These are phyloP conservation scores for Pterocarpus santalinus DNA, from an alignment of 306 rosid species.

Conservation along the genomic window DNA sequence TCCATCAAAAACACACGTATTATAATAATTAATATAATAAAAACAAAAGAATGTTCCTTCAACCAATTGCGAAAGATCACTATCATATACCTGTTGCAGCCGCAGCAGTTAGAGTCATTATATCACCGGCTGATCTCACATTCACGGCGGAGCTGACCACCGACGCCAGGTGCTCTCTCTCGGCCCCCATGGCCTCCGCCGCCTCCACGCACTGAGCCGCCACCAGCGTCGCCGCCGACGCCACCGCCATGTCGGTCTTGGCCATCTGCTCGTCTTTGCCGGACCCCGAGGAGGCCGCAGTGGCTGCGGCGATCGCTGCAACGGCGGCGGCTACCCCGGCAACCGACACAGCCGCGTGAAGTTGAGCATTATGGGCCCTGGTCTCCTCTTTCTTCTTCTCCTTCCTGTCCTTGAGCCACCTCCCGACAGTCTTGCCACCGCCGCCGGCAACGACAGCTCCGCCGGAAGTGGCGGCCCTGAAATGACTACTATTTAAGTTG, in stretches of 20 bases:
- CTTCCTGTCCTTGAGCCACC: slow-evolving; percentile 93
- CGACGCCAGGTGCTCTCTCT: slow-evolving; percentile 82
- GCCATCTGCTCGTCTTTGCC: slow-evolving; percentile 75
- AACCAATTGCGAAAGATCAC: background rate
- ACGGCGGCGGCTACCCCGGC: slow-evolving; percentile 92
- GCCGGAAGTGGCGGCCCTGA: slow-evolving; percentile 34
- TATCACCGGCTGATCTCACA: slow-evolving; percentile 88
- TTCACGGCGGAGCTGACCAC: slow-evolving; percentile 93
- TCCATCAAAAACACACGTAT: background rate
- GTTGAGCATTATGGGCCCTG: slow-evolving; percentile 87
- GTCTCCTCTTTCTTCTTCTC: slow-evolving; percentile 95
- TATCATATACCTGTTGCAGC: slow-evolving; percentile 80
- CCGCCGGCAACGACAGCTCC: slow-evolving; percentile 42
- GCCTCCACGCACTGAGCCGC: slow-evolving; percentile 98
- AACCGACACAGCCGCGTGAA: slow-evolving; percentile 88
- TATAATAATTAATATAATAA: background rate
- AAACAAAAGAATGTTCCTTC: slow-evolving; percentile 19
- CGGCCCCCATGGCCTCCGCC: slow-evolving; percentile 93
- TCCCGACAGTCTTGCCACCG: slow-evolving; percentile 81
- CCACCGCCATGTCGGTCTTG: slow-evolving; percentile 84
- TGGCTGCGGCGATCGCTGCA: slow-evolving; percentile 86
- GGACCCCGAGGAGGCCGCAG: slow-evolving; percentile 62
- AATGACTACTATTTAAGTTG: slow-evolving; percentile 40
- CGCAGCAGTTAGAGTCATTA: slow-evolving; percentile 87
- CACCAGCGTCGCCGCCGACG: slow-evolving; percentile 90